Evolutionary conservation across 257 asterid species (phyloP).

Genomic region (Thymus mandschuricus): DNA sequence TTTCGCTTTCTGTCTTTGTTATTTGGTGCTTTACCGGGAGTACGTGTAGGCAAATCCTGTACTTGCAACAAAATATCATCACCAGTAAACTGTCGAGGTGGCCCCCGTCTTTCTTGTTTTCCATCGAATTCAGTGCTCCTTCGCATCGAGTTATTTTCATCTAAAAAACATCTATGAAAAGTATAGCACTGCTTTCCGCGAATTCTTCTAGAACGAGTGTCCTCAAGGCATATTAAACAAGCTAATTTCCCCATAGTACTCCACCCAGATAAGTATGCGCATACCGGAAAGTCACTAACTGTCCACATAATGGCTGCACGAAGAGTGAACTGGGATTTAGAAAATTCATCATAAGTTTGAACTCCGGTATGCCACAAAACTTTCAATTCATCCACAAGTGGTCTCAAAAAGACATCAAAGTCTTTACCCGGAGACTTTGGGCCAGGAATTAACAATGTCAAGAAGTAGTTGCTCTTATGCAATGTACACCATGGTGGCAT

Average conservation of each 20-base stretch:
- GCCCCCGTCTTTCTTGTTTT: neutral
- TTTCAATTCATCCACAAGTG: no score
- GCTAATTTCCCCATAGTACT: slow-evolving; percentile 1
- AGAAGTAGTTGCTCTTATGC: no score
- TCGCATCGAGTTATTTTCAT: neutral
- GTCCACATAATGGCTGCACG: neutral
- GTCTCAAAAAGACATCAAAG: no score
- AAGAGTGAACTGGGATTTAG: neutral
- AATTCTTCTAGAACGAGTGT: neutral
- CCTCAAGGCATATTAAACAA: neutral
- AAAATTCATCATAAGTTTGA: no score
- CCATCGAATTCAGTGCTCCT: neutral
- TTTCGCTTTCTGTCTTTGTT: neutral
- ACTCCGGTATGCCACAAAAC: no score
- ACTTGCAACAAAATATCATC: neutral
- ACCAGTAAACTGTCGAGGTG: neutral
- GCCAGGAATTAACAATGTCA: no score
- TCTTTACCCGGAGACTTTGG: no score
- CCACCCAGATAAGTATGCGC: no score
- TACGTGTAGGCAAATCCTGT: neutral
- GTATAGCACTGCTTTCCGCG: neutral
- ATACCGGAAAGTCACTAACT: no score
- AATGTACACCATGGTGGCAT: no score
- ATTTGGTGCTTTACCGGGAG: neutral
- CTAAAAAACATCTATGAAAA: neutral